These are phyloP conservation scores for Cyclotella sp. DNA, from an alignment of 108 stramenopile species.

Conservation along the genomic window DNA sequence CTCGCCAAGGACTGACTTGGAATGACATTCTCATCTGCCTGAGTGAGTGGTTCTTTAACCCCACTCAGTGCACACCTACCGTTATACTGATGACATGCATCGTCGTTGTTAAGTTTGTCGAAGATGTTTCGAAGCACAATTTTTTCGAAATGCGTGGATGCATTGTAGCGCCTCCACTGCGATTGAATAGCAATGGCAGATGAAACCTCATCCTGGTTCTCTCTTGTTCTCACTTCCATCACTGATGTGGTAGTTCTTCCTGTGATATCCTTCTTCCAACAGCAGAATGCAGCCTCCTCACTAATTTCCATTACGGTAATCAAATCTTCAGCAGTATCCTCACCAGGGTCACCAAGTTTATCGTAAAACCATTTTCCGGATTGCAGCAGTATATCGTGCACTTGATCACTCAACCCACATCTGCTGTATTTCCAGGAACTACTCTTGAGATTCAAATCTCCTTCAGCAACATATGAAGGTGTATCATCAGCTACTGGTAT, in stretches of 20 bases:
- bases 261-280: constrained; percentile 5
- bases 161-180: constrained; percentile 4
- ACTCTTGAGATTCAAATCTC: constrained; percentile 6
- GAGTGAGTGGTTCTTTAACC: too few species aligned
- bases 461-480: background rate
- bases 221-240: background rate
- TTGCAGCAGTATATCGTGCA: constrained; percentile 6
- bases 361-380: constrained; percentile 7
- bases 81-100: too few species aligned
- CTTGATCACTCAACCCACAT: constrained; percentile 42
- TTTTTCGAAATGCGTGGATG: background rate
- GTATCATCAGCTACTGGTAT: background rate
- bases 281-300: constrained; percentile 14
- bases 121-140: background rate
- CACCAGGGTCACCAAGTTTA: constrained; percentile 19
- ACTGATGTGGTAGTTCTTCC: background rate
- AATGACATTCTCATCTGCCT: too few species aligned
- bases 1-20: too few species aligned
- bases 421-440: constrained; percentile 30
- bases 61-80: too few species aligned
- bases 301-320: constrained; percentile 8
- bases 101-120: background rate
- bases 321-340: constrained; percentile 11
- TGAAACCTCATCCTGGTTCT: background rate
- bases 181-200: constrained; percentile 7